phyloP scores from a whole-genome alignment of 1,139 yeast genomes.

The Pneumocystis jirovecii region DNA sequence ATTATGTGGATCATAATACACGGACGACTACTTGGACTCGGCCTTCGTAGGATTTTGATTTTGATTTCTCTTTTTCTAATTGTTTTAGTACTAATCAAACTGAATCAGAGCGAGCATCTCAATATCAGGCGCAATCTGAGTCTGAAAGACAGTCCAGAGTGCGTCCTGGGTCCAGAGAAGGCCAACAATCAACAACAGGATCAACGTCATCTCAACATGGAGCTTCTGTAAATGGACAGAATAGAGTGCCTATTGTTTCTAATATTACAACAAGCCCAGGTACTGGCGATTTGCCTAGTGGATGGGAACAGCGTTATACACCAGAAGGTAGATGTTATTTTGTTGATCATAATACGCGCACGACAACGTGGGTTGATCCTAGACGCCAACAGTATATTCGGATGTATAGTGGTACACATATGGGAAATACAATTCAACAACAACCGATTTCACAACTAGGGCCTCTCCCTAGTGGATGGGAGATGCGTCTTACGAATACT shows the following conservation, averaged over 20 bases:
- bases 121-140: conserved; percentile 42
- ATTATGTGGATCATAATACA: conserved; percentile 93
- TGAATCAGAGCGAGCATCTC: conserved; percentile 13
- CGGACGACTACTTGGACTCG: conserved; percentile 98
- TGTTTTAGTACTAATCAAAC: conserved; percentile 29
- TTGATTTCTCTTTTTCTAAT: conserved; percentile 27
- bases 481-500: conserved; percentile 95
- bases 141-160: conserved; percentile 84
- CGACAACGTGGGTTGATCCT: conserved; percentile 99
- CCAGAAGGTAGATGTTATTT: conserved; percentile 97
- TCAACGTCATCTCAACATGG: conserved; percentile 19
- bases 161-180: conserved; percentile 48
- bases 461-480: conserved; percentile 98
- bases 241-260: conserved; percentile 33
- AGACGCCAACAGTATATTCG: conserved; percentile 96
- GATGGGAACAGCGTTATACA: conserved; percentile 97
- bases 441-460: conserved; percentile 98
- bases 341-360: conserved; percentile 95
- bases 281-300: conserved; percentile 89
- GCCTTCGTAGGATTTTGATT: conserved; percentile 30
- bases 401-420: conserved; percentile 48
- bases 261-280: conserved; percentile 86
- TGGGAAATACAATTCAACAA: conserved; percentile 61
- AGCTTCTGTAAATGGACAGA: conserved; percentile 28
- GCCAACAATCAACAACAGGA: conserved; percentile 23